Evolutionary conservation across 2,329 filamentous ascomycete genomes (phyloP).

Genomic region (Pseudonectria buxi): DNA sequence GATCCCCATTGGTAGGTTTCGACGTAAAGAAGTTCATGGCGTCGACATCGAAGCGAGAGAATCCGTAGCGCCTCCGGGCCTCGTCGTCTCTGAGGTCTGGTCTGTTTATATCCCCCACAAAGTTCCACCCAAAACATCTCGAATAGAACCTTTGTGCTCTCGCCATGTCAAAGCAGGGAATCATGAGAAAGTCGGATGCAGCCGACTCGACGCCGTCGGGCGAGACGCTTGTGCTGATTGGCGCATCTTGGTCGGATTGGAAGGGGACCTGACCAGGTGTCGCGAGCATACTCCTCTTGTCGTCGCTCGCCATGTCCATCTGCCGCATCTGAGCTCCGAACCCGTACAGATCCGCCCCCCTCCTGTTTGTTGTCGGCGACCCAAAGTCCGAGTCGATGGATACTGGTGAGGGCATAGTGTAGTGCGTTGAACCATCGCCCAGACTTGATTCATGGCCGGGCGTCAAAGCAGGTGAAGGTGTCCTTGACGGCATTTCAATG

Average conservation of each 20-base stretch:
- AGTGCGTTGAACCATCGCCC: neutral
- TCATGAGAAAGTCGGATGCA: slow-evolving; percentile 15
- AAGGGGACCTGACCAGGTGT: neutral
- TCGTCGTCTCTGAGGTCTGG: slow-evolving; percentile 5
- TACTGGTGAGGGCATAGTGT: too few relatives aligned
- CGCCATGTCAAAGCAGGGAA: slow-evolving; percentile 16
- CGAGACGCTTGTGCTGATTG: slow-evolving; percentile 2
- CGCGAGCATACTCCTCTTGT: too few relatives aligned
- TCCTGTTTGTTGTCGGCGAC: too few relatives aligned
- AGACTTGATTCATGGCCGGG: slow-evolving; percentile 1
- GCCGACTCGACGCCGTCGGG: neutral
- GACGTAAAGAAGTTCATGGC: slow-evolving; percentile 19
- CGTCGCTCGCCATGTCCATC: too few relatives aligned
- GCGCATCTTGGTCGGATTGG: neutral
- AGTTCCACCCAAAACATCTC: slow-evolving; percentile 18
- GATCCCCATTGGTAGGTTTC: neutral
- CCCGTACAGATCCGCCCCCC: too few relatives aligned
- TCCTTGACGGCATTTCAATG: slow-evolving; percentile 1
- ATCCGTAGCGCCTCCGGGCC: slow-evolving; percentile 15
- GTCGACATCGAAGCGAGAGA: slow-evolving; percentile 16
- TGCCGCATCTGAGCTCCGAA: too few relatives aligned
- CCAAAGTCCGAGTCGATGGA: too few relatives aligned
- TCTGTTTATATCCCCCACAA: slow-evolving; percentile 16
- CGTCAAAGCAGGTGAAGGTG: slow-evolving; percentile 1
- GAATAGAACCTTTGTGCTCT: slow-evolving; percentile 18